Conservation (phyloP, 139 green algal species). For the Raphidocelis subcapitata region DNA sequence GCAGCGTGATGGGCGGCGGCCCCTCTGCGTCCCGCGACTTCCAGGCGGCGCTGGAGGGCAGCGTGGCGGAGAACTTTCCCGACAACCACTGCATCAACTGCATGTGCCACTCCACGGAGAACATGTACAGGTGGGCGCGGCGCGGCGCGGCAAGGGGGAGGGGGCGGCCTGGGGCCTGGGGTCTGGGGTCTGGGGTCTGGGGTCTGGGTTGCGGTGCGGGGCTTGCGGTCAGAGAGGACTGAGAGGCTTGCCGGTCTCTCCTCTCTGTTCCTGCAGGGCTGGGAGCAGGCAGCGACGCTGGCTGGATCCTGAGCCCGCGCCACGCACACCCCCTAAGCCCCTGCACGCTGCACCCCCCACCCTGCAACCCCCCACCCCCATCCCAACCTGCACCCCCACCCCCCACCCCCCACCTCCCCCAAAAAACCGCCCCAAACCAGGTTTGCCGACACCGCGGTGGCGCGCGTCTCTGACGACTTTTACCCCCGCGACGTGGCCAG, state of each 20-base stretch:
- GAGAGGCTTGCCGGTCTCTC: too few species aligned
- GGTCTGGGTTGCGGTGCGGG: too few species aligned
- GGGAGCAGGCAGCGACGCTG: too few species aligned
- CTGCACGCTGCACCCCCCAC: too few species aligned
- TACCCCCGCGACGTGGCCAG: conserved; percentile 76
- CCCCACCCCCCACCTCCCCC: background rate
- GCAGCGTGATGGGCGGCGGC: conserved; percentile 59
- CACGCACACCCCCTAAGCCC: too few species aligned
- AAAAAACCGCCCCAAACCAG: too few species aligned
- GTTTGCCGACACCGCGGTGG: conserved; percentile 85
- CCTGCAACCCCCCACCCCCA: background rate
- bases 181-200: too few species aligned
- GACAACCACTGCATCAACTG: conserved; percentile 96
- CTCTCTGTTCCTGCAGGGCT: too few species aligned
- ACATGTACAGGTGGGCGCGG: conserved; percentile 87
- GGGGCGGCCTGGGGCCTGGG: background rate
- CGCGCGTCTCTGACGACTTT: conserved; percentile 86
- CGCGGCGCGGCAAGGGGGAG: background rate
- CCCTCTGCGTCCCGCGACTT: conserved; percentile 50
- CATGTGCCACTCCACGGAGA: conserved; percentile 99
- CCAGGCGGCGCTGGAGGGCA: conserved; percentile 79
- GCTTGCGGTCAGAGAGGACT: too few species aligned
- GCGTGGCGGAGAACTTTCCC: conserved; percentile 77
- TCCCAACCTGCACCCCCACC: background rate
- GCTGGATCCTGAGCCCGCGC: too few species aligned